Conservation (phyloP, 371 early-diverging fungal genomes). For the Lichtheimia ornata region DNA sequence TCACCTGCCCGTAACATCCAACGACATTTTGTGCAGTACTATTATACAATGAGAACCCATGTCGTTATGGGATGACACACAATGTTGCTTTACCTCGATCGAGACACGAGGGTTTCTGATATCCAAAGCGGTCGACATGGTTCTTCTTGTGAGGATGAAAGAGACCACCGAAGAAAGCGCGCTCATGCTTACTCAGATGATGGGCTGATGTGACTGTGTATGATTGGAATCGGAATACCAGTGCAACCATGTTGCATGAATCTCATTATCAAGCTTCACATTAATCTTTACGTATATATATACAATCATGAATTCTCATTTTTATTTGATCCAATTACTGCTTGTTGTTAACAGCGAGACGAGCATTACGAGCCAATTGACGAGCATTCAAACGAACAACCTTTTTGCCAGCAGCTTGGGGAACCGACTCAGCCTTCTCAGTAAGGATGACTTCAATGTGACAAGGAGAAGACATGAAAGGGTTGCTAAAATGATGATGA, state of each 20-base stretch:
- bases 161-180: no score
- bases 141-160: not conserved
- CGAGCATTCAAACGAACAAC: constrained; percentile 51
- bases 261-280: no score
- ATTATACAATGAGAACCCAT: not conserved
- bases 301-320: no score
- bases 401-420: constrained; percentile 65
- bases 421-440: constrained; percentile 81
- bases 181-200: no score
- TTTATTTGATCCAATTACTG: not conserved
- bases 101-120: constrained; percentile 27
- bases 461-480: constrained; percentile 96
- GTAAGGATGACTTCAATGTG: constrained; percentile 95
- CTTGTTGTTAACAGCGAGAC: constrained; percentile 19
- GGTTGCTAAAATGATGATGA: constrained; percentile 52
- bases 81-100: constrained; percentile 21
- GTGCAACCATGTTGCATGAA: no score
- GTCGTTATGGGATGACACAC: not conserved
- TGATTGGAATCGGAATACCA: no score
- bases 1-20: constrained; percentile 52
- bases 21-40: constrained; percentile 51
- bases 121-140: constrained; percentile 15
- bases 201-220: no score
- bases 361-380: constrained; percentile 58
- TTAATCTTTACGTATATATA: no score